phyloP scores from a whole-genome alignment of 2,329 filamentous ascomycete genomes.

The Trichoderma gracile region DNA sequence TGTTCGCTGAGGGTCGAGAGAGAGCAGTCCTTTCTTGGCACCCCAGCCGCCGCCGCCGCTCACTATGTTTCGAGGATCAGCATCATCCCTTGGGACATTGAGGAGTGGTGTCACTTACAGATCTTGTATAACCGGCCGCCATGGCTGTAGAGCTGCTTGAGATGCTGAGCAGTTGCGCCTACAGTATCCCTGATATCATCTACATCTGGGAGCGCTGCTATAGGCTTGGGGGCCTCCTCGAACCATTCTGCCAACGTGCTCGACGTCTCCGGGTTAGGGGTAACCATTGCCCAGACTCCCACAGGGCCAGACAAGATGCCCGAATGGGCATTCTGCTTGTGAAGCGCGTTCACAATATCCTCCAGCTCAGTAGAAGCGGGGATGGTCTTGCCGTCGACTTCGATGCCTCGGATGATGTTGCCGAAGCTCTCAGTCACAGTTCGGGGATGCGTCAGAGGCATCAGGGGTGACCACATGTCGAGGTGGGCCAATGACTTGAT shows the following conservation, averaged over 20 bases:
- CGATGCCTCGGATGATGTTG: conserved; percentile 72
- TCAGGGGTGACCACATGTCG: conserved; percentile 49
- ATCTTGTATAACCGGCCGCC: conserved; percentile 50
- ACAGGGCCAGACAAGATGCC: conserved; percentile 48
- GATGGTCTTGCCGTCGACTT: conserved; percentile 47
- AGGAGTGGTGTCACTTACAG: conserved; percentile 34
- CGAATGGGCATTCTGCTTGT: conserved; percentile 41
- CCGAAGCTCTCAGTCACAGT: conserved; percentile 67
- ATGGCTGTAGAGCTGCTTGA: conserved; percentile 41
- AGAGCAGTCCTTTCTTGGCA: conserved; percentile 73
- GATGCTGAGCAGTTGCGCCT: conserved; percentile 32
- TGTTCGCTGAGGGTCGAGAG: conserved; percentile 68
- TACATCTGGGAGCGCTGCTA: conserved; percentile 1
- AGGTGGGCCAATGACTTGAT: conserved; percentile 31
- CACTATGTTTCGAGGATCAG: conserved; percentile 43
- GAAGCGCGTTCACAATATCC: conserved; percentile 59
- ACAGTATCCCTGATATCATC: conserved; percentile 29
- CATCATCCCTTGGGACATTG: background rate
- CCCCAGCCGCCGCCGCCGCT: conserved; percentile 87
- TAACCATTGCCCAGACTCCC: conserved; percentile 72
- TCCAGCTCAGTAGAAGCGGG: conserved; percentile 76
- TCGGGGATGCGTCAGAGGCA: conserved; percentile 64
- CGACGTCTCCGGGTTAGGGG: conserved; percentile 44
- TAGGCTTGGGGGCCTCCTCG: conserved; percentile 25
- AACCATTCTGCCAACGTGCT: conserved; percentile 15